Base-by-base conservation (phyloP, 1,139 yeast genomes). In the Candida mesenterica region DNA sequence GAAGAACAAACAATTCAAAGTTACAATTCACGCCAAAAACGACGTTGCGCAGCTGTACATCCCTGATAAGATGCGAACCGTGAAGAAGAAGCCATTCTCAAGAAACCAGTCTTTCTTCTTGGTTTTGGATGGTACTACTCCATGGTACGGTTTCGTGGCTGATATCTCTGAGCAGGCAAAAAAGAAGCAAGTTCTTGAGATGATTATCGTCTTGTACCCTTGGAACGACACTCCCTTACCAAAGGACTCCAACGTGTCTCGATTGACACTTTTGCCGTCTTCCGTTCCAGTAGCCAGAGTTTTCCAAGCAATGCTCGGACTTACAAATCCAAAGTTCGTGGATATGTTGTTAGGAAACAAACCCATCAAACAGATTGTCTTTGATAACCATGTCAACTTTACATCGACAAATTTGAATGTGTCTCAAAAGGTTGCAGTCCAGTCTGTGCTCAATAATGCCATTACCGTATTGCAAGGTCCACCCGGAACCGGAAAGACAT, bases 401-500 rank as follows among this genome's bases (percentile, higher is more conserved):
- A 64, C 75, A 1, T 71, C 65, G 30, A 71, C 65, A 15, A 50
- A 64, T 0, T 68, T 82, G 44, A 82, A 82, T 50, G 77, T 71
- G 4, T 82, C 89, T 0, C 90, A 82, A 49, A 77, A 76, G 44
- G 68, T 68, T 15, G 88, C 88, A 0, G 67, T 82, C 30, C 86
- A 82, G 51, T 80, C 84, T 9, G 85, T 80, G 0, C 55, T 82
- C 45, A 81, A 80, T 49, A 82, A 82, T 49, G 66, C 78, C 1
- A 74, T 82, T 17, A 82, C 89, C 0, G 77, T 78, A 2, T 55
- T 79, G 24, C 84, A 77, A 53, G 85, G 85, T 30, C 85, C 85
- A 2, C 85, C 85, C 4, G 85, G 85, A 34, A 78, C 84, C 2
- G 85, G 85, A 58, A 79, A 79, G 49, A 79, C 85, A 0, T 75